Evolutionary conservation across 139 green algal genomes (phyloP).

Genomic region (Bryopsis sp.): DNA sequence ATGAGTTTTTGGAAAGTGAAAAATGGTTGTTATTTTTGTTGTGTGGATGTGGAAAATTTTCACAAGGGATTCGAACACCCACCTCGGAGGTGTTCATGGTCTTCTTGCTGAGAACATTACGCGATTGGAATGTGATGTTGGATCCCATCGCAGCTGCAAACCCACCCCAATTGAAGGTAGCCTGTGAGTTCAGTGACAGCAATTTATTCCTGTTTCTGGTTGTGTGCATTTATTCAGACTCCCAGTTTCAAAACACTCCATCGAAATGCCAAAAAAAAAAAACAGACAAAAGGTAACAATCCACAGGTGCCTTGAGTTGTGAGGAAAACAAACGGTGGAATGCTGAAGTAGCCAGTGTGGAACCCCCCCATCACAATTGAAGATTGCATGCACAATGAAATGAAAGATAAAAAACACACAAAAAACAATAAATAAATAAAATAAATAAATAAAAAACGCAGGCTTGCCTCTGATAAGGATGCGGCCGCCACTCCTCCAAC

Average conservation of each 20-base stretch:
- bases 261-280: neutral
- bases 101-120: slow-evolving; percentile 98
- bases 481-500: slow-evolving; percentile 84
- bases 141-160: slow-evolving; percentile 84
- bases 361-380: no score
- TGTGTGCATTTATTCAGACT: no score
- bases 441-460: neutral
- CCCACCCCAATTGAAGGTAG: slow-evolving; percentile 83
- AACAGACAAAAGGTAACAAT: neutral
- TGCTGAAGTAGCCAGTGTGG: no score
- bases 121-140: slow-evolving; percentile 89
- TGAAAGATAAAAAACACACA: no score
- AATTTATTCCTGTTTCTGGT: no score
- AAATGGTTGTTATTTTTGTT: no score
- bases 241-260: neutral
- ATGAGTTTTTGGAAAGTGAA: no score
- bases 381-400: no score
- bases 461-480: slow-evolving; percentile 57
- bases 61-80: neutral
- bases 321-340: no score
- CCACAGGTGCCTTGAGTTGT: no score
- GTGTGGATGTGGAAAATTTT: no score
- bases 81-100: slow-evolving; percentile 60
- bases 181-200: slow-evolving; percentile 25
- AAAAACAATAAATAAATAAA: no score